Evolutionary conservation across 2,329 filamentous ascomycete species (phyloP).

Genomic region (Delphinella strobiligena): DNA sequence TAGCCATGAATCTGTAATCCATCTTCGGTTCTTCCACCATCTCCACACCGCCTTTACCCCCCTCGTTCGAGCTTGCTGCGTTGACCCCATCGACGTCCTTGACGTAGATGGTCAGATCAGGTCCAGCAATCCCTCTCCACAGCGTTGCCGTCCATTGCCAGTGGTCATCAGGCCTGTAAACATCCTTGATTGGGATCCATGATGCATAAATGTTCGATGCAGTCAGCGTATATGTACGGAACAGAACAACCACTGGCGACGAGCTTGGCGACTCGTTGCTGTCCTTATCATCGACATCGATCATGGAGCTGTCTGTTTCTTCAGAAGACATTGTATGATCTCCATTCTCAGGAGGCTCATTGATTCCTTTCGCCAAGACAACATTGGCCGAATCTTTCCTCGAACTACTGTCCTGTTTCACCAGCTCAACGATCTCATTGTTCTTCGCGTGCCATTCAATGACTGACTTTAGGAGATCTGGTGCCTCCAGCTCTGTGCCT

Average conservation of each 20-base stretch:
- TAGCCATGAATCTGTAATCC: constrained; percentile 20
- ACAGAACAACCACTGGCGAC: constrained; percentile 56
- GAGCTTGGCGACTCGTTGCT: constrained; percentile 6
- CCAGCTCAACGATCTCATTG: constrained; percentile 49
- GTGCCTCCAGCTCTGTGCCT: constrained; percentile 24
- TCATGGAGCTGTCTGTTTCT: constrained; percentile 2
- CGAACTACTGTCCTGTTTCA: constrained; percentile 1
- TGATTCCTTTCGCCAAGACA: not conserved
- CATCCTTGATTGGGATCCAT: constrained; percentile 60
- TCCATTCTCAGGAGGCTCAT: constrained; percentile 6
- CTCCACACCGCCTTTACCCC: constrained; percentile 21
- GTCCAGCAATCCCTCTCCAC: constrained; percentile 75
- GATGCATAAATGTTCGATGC: constrained; percentile 65
- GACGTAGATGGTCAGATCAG: constrained; percentile 67
- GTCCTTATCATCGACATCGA: constrained; percentile 11
- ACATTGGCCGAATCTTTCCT: constrained; percentile 8
- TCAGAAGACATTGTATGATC: not conserved
- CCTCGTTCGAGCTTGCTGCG: constrained; percentile 5
- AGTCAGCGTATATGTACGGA: constrained; percentile 70
- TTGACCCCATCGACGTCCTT: constrained; percentile 19
- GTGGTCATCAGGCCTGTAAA: constrained; percentile 74
- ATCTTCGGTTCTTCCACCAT: constrained; percentile 27
- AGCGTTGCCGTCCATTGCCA: constrained; percentile 96
- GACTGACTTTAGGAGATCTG: constrained; percentile 55
- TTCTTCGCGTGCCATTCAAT: constrained; percentile 66